phyloP scores from a whole-genome alignment of 2,329 filamentous ascomycete species.

The Hirsutella thompsonii region DNA sequence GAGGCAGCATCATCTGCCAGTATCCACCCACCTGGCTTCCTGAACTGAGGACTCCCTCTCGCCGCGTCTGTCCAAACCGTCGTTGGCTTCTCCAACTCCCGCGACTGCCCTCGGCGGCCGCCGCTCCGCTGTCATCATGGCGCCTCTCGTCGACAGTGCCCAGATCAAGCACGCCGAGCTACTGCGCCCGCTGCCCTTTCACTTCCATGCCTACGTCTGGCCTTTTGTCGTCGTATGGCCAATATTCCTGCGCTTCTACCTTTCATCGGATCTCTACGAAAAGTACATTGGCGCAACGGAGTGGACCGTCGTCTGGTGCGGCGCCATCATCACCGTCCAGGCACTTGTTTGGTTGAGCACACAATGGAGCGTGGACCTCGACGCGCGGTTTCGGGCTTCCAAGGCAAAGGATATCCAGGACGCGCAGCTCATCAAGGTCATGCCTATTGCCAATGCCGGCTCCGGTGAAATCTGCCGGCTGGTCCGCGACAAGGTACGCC shows the following conservation, averaged over 20 bases:
- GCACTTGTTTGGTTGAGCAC: slow-evolving; percentile 88
- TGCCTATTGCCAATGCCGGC: slow-evolving; percentile 82
- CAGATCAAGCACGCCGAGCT: slow-evolving; percentile 83
- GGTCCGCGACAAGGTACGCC: slow-evolving; percentile 53
- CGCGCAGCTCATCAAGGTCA: slow-evolving; percentile 81
- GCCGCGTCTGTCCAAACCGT: no score
- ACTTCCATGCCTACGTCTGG: slow-evolving; percentile 83
- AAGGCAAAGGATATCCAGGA: slow-evolving; percentile 56
- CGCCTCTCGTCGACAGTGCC: slow-evolving; percentile 78
- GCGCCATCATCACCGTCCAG: slow-evolving; percentile 76
- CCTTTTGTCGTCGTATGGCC: slow-evolving; percentile 90
- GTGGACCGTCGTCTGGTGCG: slow-evolving; percentile 96
- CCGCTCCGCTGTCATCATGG: slow-evolving; percentile 30
- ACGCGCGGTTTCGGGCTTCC: slow-evolving; percentile 67
- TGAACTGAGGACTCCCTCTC: no score
- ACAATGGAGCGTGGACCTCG: slow-evolving; percentile 89
- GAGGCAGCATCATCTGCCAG: no score
- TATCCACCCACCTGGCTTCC: no score
- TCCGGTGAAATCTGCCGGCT: slow-evolving; percentile 77
- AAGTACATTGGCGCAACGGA: slow-evolving; percentile 86
- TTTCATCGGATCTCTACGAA: slow-evolving; percentile 73
- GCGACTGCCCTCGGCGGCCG: not conserved
- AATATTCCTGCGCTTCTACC: slow-evolving; percentile 76
- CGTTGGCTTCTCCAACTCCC: not conserved
- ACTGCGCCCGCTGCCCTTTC: slow-evolving; percentile 70